Evolutionary conservation across 1,284 basidiomycete species (phyloP), one percentile per base, ranked within the genome.

Genomic region (Uromyces viciae-fabae): DNA sequence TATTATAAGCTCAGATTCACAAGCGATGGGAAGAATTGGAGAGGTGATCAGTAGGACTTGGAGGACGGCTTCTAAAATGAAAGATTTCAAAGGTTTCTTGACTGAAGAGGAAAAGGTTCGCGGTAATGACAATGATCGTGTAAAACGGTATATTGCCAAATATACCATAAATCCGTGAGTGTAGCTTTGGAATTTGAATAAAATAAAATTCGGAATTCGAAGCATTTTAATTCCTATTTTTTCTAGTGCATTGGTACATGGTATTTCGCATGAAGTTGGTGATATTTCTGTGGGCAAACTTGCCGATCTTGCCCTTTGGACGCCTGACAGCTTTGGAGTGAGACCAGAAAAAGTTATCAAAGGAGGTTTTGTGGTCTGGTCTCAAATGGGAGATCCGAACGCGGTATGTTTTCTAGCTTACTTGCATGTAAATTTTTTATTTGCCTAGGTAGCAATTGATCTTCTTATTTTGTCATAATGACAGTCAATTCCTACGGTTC

Each of bases 151-250:
- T 86, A 89, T 99, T 28, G 90, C 95, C 17, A 99, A 99, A 86
- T 98, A 98, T 86, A 99, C 96, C 14, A 91, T 99, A 86, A 99
- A 99, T 85, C 95, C 97, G 94, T 95, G 83, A 85, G 94, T 90
- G 11, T 43, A 42, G 36, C 25, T n/a, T 36, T 5, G 60, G 28
- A 46, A n/a, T 69, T 25, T 46, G 33, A 28, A 49, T 54, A 2
- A 25, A 46, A 14, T 9, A 66, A 22, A 54, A 14, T 14, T 62
- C 49, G 46, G 2, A 52, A 33, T 36, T 33, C 11, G 22, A 46
- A 38, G 38, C 42, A 25, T 31, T 33, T 3, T 33, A 36, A 46
- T 69, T n/a, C 3, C 42, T 28, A n/a, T n/a, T 4, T 58, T 58
- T 7, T n/a, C 66, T 83, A 95, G 94, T 0, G 97, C 96, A 0